These are phyloP conservation scores for Oryza punctata DNA, from an alignment of 176 grass and related monocot species.

Conservation along the genomic window DNA sequence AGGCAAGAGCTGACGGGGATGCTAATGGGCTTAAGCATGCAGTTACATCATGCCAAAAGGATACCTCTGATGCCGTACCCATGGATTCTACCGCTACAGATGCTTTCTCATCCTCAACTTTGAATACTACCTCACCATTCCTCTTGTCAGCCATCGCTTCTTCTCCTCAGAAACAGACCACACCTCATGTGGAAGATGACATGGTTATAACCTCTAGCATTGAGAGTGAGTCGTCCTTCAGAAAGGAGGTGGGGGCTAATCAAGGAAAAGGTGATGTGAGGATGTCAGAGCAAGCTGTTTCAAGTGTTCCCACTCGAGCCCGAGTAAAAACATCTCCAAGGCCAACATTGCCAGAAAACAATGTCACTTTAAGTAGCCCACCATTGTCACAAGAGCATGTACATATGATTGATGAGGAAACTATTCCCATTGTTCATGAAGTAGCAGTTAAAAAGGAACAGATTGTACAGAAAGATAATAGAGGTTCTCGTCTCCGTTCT, in stretches of 20 bases:
- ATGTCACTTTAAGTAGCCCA: slow-evolving; percentile 20
- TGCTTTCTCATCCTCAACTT: slow-evolving; percentile 30
- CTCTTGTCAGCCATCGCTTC: not conserved
- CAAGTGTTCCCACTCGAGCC: slow-evolving; percentile 43
- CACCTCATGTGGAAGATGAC: slow-evolving; percentile 43
- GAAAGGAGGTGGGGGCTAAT: slow-evolving; percentile 44
- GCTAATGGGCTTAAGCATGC: slow-evolving; percentile 45
- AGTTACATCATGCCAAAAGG: slow-evolving; percentile 57
- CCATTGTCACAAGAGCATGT: slow-evolving; percentile 28
- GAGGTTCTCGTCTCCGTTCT: slow-evolving; percentile 34
- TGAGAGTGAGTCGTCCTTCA: slow-evolving; percentile 38
- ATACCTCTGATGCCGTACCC: slow-evolving; percentile 24
- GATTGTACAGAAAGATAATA: slow-evolving; percentile 42
- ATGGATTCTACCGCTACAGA: slow-evolving; percentile 27
- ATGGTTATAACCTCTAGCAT: slow-evolving; percentile 42
- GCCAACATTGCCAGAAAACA: slow-evolving; percentile 35
- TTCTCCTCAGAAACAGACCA: slow-evolving; percentile 31
- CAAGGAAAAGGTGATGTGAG: slow-evolving; percentile 9
- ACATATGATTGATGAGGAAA: slow-evolving; percentile 38
- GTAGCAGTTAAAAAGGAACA: slow-evolving; percentile 45
- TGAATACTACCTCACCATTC: slow-evolving; percentile 18
- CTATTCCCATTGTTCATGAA: slow-evolving; percentile 27
- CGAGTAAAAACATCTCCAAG: slow-evolving; percentile 52
- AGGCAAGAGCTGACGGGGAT: slow-evolving; percentile 49
- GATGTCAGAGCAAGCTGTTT: slow-evolving; percentile 42